Evolutionary conservation across 176 grass and related monocot species (phyloP), one percentile per base, ranked within the genome.

Genomic region (Eleusine indica): DNA sequence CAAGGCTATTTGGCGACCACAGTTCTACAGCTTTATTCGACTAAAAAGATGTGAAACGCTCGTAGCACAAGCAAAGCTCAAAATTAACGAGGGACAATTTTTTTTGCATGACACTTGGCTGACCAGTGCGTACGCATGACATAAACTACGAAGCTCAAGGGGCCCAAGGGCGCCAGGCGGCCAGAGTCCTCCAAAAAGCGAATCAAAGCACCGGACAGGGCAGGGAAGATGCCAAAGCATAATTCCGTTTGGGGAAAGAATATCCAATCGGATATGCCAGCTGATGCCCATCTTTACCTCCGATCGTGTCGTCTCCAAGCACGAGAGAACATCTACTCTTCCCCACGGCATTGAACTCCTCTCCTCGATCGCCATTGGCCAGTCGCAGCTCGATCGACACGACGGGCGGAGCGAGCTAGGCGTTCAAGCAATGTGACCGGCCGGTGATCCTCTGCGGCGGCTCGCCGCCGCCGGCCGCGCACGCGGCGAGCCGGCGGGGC

Each of bases 211-310:
- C 19, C 40, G 30, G 30, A 2, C 56, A 42, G 13, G 3, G 39
- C 47, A 25, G 17, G 6, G 48, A 82, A 76, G 71, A 86, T 86
- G 56, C 70, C 17, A 9, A 15, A 38, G 77, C 38, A 80, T 75
- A 64, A 87, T 82, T 74, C 71, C 71, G 17, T 15, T 46, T 65
- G 52, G 15, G 52, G 9, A 8, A 32, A 62, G 79, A 58, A 87
- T 87, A 82, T 87, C 86, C 86, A 4, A 14, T 17, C 8, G 86
- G 79, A 87, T 87, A 87, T 87, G 40, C 84, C 7, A 6, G 30
- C 21, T 4, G 11, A 4, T n/a, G 44, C 67, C 35, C 7, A 5
- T 42, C 43, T 75, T 15, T 75, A 60, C 14, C 71, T 18, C 14
- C 43, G 38, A n/a, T 57, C 68, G 73, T 57, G 73, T 75, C 73